Evolutionary conservation across 2,329 filamentous ascomycete species (phyloP), one percentile per base, ranked within the genome.

Genomic region (Alternaria solani): DNA sequence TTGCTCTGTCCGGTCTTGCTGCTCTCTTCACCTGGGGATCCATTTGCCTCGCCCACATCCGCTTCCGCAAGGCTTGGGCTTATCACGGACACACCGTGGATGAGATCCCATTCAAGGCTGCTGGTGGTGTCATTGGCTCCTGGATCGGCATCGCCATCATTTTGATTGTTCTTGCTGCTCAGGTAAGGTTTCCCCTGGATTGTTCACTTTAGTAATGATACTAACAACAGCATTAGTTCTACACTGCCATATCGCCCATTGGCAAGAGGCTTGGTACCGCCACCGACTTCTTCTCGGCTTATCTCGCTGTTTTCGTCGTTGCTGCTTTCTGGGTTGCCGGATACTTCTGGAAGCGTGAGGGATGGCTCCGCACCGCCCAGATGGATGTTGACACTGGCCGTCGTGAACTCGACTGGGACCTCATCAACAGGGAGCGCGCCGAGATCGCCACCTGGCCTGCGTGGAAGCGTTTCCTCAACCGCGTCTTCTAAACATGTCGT

Each of bases 1-100:
- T 91, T 42, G 87, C 91, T 60, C 84, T 93, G 48, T 91, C 89
- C 1, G 91, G 89, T 48, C 84, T 93, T 25, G 90, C 89, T 9
- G 89, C 87, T 46, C 86, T 93, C 74, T 91, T 94, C 81, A 93
- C 90, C 5, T 94, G 91, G 91, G 87, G 85, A 56, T 91, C 91
- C 66, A 94, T 97, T 77, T 96, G 93, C 78, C 81, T 96, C n/a
- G 87, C 90, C 25, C 94, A 97, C 79, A 96, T 97, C 74, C 92
- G 93, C 57, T 97, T 97, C 86, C 92, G 94, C 64, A 81, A 81
- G 62, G 78, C 75, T 23, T 80, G 78, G 78, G 68, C 67, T 41
- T 72, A 74, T 59, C 75, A 78, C 51, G 77, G 76, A 41, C 76
- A 78, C 64, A 76, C 75, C 16, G 51, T 81, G n/a, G 80, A 81